These are phyloP conservation scores for Anisogramma anomala DNA, from an alignment of 2,329 filamentous ascomycete species.

Conservation along the genomic window DNA sequence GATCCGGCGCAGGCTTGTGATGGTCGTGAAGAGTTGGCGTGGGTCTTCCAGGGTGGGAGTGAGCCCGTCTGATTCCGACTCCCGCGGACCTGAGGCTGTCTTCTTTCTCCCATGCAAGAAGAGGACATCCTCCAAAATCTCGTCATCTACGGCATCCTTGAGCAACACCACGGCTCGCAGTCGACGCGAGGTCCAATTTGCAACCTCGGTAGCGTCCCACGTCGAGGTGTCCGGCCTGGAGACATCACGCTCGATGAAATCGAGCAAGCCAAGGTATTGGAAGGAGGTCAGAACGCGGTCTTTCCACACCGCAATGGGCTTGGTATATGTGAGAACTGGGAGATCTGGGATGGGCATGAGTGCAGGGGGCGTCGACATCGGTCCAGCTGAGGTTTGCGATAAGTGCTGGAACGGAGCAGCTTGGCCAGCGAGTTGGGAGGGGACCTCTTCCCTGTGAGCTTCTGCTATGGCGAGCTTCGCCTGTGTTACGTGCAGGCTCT, in stretches of 20 bases:
- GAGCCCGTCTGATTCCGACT: too few species aligned
- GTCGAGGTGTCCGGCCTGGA: neutral
- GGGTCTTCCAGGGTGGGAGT: conserved; percentile 1
- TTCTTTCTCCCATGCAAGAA: conserved; percentile 3
- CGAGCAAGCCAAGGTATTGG: conserved; percentile 9
- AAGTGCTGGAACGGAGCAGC: neutral
- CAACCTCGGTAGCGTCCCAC: neutral
- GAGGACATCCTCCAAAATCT: conserved; percentile 11
- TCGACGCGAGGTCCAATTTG: conserved; percentile 1
- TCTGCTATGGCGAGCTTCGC: conserved; percentile 1
- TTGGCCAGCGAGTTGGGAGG: neutral
- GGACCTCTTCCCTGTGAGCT: neutral
- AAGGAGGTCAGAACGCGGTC: conserved; percentile 9
- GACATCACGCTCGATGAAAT: conserved; percentile 10
- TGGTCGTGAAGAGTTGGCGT: conserved; percentile 8
- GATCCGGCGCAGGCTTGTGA: conserved; percentile 1
- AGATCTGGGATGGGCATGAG: conserved; percentile 5
- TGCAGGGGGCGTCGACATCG: neutral
- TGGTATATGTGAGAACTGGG: conserved; percentile 7
- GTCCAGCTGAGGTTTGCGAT: neutral
- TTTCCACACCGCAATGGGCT: conserved; percentile 4
- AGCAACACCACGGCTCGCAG: conserved; percentile 7
- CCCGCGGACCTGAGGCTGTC: neutral
- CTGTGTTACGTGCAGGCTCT: neutral
- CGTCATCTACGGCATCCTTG: conserved; percentile 11